A percentile compares a stretch with the other conserved stretches of the same genome.
Conservation (phyloP, 106 monocot genomes). For the Hemerocallis citrina region DNA sequence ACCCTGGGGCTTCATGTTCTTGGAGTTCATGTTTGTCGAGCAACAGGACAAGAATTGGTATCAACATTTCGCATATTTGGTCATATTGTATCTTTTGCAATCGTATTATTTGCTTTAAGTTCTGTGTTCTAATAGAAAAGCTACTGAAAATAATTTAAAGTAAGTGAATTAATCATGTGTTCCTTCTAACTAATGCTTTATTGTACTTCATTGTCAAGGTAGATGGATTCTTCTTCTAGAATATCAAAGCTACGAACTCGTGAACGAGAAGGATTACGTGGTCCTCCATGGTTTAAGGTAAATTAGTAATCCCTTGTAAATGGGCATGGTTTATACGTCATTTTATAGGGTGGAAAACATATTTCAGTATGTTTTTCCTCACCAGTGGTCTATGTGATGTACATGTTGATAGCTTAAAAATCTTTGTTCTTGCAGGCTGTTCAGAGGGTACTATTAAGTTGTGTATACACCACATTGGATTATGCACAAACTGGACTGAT, state of each 20-base stretch:
- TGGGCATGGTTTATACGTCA: not conserved
- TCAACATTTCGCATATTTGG: too few relatives aligned
- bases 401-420: slow-evolving; percentile 5
- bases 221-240: slow-evolving; percentile 97
- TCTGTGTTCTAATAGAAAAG: too few relatives aligned
- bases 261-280: slow-evolving; percentile 75
- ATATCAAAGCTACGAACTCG: slow-evolving; percentile 83
- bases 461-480: slow-evolving; percentile 68
- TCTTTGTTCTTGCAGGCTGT: slow-evolving; percentile 35
- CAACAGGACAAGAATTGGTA: slow-evolving; percentile 97
- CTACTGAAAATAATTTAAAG: too few relatives aligned
- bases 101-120: too few relatives aligned
- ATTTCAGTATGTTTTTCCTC: too few relatives aligned
- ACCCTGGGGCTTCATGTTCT: slow-evolving; percentile 64
- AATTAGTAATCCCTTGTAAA: not conserved
- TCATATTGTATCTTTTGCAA: too few relatives aligned
- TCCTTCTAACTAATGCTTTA: not conserved
- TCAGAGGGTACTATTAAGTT: slow-evolving; percentile 55
- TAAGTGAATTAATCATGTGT: too few relatives aligned
- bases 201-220: slow-evolving; percentile 23
- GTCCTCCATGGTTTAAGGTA: slow-evolving; percentile 98
- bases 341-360: too few relatives aligned
- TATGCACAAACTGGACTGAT: slow-evolving; percentile 96
- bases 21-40: slow-evolving; percentile 84
- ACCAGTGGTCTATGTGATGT: too few relatives aligned